These are phyloP conservation scores for Penicillium silybi DNA, from an alignment of 495 filamentous ascomycete species.

Conservation along the genomic window DNA sequence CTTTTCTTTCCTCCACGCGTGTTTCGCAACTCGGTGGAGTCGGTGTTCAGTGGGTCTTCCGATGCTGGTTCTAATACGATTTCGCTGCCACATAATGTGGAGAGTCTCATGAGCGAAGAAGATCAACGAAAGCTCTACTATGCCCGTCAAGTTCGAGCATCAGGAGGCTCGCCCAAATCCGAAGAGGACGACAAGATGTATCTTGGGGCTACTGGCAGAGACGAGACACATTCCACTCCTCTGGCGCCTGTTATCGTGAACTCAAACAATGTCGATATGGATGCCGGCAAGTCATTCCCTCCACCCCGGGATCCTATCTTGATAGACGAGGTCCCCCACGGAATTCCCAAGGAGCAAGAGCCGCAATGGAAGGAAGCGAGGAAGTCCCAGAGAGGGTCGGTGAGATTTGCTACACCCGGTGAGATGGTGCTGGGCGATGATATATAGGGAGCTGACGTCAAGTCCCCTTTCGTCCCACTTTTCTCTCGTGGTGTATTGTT, in stretches of 20 bases:
- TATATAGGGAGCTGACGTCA: slow-evolving; percentile 9
- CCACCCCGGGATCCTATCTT: not conserved
- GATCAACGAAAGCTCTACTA: slow-evolving; percentile 67
- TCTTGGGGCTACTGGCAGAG: not conserved
- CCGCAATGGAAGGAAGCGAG: not conserved
- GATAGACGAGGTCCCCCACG: not conserved
- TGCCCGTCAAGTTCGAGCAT: slow-evolving; percentile 56
- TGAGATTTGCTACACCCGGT: not conserved
- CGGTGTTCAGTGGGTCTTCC: slow-evolving; percentile 49
- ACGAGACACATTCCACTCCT: not conserved
- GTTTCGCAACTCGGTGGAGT: slow-evolving; percentile 62
- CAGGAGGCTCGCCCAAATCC: slow-evolving; percentile 5
- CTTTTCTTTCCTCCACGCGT: slow-evolving; percentile 52
- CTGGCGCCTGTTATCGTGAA: not conserved
- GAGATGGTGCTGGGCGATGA: slow-evolving; percentile 4
- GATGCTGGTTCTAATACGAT: slow-evolving; percentile 61
- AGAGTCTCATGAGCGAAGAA: slow-evolving; percentile 79
- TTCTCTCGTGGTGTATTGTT: slow-evolving; percentile 1
- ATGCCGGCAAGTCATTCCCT: not conserved
- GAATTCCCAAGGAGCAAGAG: not conserved
- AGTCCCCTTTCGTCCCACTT: slow-evolving; percentile 12
- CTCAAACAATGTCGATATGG: not conserved
- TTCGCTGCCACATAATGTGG: slow-evolving; percentile 71
- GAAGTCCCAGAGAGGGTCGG: not conserved
- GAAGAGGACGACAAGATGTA: not conserved